Base-by-base conservation (phyloP, 2,329 filamentous ascomycete genomes). In the Chrysoporthe austroafricana region DNA sequence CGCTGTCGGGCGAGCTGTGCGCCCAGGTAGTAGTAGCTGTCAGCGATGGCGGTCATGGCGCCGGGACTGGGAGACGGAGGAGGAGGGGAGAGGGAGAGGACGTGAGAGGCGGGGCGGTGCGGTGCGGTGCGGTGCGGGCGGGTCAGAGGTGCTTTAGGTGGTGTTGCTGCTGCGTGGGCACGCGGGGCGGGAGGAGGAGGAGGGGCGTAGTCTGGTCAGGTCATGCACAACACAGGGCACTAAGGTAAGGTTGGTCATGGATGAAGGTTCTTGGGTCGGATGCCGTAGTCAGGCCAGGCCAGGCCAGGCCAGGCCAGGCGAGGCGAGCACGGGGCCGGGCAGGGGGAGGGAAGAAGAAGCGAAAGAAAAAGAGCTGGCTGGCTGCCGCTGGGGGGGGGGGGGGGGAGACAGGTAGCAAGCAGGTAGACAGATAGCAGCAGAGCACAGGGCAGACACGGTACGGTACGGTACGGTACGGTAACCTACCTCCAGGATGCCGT, bases 401-500 rank as follows among this genome's bases (percentile, higher is more conserved):
- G 26, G 26, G 26, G 26, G 26, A 26, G n/a, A 61, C 36, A 44
- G 36, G 36, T 39, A 39, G 36, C 6, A 7, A 39, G 36, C 7
- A 42, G n/a, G 42, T 46, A 26, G 46, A 18, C 34, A 36, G 9
- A 34, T 21, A 58, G 16, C 5, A 21, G 56, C 21, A n/a, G 14
- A 26, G 26, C 26, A 26, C 26, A 26, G 26, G 26, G 26, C 26
- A 26, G 26, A 26, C 26, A 26, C 26, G 26, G 26, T 26, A 26
- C 26, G 26, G 26, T 26, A 26, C 26, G 26, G 26, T 26, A 26
- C 26, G 26, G 26, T 26, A 26, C 26, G 26, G 26, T 26, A 26
- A 26, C 26, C 26, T 63, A 78, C 77, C 74, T 78, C 72, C 21
- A 79, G 72, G 57, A 79, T 79, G 13, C 72, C 73, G 64, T 75